Evolutionary conservation across 2,329 filamentous ascomycete genomes (phyloP).

Genomic region (Trichoderma arundinaceum): DNA sequence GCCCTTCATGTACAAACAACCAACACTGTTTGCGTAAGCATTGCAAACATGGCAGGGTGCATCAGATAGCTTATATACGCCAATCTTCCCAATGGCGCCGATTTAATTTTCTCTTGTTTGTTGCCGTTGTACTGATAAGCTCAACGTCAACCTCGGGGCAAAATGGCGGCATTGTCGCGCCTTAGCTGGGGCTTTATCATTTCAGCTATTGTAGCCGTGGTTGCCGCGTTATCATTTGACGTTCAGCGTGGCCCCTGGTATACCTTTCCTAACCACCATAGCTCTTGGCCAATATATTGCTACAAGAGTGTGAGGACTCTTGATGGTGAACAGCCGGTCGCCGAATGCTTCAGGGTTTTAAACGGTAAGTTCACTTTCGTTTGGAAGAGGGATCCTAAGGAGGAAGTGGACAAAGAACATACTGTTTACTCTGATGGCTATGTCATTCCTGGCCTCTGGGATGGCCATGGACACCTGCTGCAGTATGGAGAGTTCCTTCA

Average conservation of each 20-base stretch:
- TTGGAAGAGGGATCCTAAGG: constrained; percentile 45
- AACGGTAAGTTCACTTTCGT: constrained; percentile 59
- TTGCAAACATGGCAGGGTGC: background rate
- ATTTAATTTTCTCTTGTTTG: background rate
- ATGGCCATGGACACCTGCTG: constrained; percentile 71
- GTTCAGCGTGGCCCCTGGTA: constrained; percentile 32
- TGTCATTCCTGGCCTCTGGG: constrained; percentile 71
- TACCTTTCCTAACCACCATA: too few relatives aligned
- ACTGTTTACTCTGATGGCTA: constrained; percentile 48
- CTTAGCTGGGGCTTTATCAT: constrained; percentile 43
- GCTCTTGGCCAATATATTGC: constrained; percentile 43
- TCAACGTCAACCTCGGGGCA: background rate
- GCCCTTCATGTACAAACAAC: background rate
- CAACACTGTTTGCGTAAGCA: background rate
- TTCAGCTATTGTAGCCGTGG: constrained; percentile 41
- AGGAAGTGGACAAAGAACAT: constrained; percentile 30
- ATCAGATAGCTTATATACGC: background rate
- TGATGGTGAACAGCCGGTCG: constrained; percentile 44
- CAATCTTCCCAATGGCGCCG: background rate
- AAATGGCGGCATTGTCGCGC: constrained; percentile 31
- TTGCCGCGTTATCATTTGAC: constrained; percentile 40
- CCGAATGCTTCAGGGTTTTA: constrained; percentile 62
- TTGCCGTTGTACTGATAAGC: background rate
- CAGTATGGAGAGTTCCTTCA: constrained; percentile 71
- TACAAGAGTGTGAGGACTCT: constrained; percentile 49